Evolutionary conservation across 2,329 filamentous ascomycete species (phyloP).

Genomic region (Zasmidium cellare): DNA sequence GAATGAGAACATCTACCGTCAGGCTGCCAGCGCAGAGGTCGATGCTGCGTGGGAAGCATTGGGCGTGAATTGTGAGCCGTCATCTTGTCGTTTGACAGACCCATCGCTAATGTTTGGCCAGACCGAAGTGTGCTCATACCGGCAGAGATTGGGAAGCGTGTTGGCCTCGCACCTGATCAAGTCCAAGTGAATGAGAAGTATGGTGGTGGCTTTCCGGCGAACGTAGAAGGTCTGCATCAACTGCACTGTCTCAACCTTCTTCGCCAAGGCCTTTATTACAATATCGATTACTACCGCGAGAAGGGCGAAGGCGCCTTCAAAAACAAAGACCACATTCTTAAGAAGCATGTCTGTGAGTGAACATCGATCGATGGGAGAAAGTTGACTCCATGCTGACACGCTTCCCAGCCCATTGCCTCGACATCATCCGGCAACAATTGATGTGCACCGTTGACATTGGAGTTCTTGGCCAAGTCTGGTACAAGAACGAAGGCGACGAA

Average conservation of each 20-base stretch:
- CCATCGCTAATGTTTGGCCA: neutral
- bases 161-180: conserved; percentile 55
- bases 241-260: conserved; percentile 63
- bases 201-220: conserved; percentile 60
- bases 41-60: conserved; percentile 60
- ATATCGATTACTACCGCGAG: conserved; percentile 59
- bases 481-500: conserved; percentile 40
- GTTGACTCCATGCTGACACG: neutral
- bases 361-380: conserved; percentile 14
- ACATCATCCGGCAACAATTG: conserved; percentile 63
- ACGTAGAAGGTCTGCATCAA: conserved; percentile 59
- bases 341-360: conserved; percentile 60
- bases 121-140: conserved; percentile 15
- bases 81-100: conserved; percentile 31
- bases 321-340: conserved; percentile 57
- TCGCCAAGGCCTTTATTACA: conserved; percentile 60
- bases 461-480: conserved; percentile 64
- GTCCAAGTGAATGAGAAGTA: conserved; percentile 57
- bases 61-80: conserved; percentile 45
- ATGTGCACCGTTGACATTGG: conserved; percentile 65
- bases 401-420: conserved; percentile 58
- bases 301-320: conserved; percentile 55
- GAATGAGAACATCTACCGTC: conserved; percentile 55
- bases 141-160: conserved; percentile 26
- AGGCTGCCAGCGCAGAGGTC: conserved; percentile 43